Evolutionary conservation across 768 basidiomycete genomes (phyloP), one percentile per base, ranked within the genome.

Genomic region (Podaxis pistillaris): DNA sequence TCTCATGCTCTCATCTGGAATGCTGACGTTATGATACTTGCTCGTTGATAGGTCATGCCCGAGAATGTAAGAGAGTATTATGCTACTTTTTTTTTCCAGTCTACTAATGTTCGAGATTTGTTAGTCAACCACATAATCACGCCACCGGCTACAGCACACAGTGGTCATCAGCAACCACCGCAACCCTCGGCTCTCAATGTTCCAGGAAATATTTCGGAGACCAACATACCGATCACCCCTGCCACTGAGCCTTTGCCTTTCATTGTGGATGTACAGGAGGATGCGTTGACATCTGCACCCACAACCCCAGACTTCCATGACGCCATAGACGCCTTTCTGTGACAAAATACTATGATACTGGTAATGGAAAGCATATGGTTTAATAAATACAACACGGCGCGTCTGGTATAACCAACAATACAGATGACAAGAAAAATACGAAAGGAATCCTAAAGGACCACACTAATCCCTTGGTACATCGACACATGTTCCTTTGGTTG

Each of bases 61-160:
- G 78, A 73, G 90, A 92, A 74, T 93, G 91, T 92, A 68, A 73
- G 87, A 74, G 38, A 33, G 38, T 26, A 15, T 11, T 15, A 44
- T 26, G 22, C 22, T 62, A 50, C 28, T 19, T 63, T 60, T 19
- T 63, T 60, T 58, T 26, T 33, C 38, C 36, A 12, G 50, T 17
- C 24, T 28, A 12, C 54, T 22, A 41, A 26, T 9, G 40, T n/a
- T 46, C 9, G 15, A 46, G 8, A 6, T 19, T 46, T 66, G 38
- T 9, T 52, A 81, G 81, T 76, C 64, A 82, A 82, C 60, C 81
- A 82, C 64, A 71, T 81, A n/a, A 69, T 81, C 63, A 56, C 70
- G 22, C 65, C 66, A 54, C 67, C 46, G 4, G 62, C 62, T 28
- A 61, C 60, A 58, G 54, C 63, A 22, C 37, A 49, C 26, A 55